Base-by-base conservation (phyloP, 306 rosid species). In the Ochetophila trinervis region DNA sequence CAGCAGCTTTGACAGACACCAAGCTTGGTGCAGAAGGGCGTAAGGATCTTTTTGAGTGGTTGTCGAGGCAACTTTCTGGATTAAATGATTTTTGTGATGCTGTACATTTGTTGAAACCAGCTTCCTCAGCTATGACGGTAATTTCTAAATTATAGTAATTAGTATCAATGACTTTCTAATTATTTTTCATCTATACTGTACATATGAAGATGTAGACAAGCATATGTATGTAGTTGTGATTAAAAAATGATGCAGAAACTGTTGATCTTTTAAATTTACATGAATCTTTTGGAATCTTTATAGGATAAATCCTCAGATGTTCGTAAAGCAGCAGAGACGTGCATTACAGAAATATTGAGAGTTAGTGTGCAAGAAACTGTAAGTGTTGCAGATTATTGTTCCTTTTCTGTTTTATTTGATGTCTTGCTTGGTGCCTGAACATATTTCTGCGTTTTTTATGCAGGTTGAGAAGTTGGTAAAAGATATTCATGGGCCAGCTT, bases 21-120 rank as follows among this genome's bases (percentile, higher is more conserved):
- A 94, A 94, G 80, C 88, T 88, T 77, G 97, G 99, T 59, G 95
- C 95, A 47, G 99, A 94, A 83, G 99, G 99, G 74, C 94, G 95
- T 45, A 94, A 88, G 69, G 99, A 94, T 79, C 95, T 94, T 68
- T 88, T 94, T 69, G 99, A 94, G 69, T 94, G 99, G 99, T 60
- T 90, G 78, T 83, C 96, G 15, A 88, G 62, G 86, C 95, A 94
- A 63, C 95, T 94, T 44, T 82, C 96, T 62, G 95, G 83, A 78
- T 60, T 79, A 67, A 88, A 75, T 69, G 90, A 78, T 73, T 85
- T 83, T 74, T 62, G 91, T 73, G 99, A 94, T 77, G 96, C 97
- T 69, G 87, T 84, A 17, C 95, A 90, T 53, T 87, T 94, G 18
- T 79, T 94, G 61, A 94, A 90, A 83, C 96, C 97, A 19, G 88